phyloP scores from a whole-genome alignment of 129 eudicot genomes.

The Helianthus tuberosus region DNA sequence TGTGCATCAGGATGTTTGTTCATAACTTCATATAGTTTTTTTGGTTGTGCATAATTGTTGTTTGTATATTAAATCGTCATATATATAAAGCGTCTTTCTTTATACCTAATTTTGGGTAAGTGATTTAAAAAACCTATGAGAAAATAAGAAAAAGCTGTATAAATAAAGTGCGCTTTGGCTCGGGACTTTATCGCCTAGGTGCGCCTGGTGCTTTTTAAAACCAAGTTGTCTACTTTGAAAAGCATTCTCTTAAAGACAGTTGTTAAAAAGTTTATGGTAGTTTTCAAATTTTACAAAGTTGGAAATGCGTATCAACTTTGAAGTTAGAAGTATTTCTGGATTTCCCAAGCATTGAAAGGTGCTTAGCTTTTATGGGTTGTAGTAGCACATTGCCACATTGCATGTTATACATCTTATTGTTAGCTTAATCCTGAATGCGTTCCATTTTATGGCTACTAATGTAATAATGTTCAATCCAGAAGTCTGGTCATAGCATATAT shows the following conservation, averaged over 20 bases:
- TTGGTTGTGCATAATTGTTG: too few species aligned
- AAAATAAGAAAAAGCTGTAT: too few species aligned
- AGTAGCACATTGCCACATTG: slow-evolving; percentile 3
- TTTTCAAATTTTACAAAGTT: neutral
- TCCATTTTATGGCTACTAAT: neutral
- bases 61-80: too few species aligned
- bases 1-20: too few species aligned
- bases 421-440: neutral
- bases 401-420: neutral
- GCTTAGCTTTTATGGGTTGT: neutral
- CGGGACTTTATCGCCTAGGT: too few species aligned
- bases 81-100: too few species aligned
- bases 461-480: slow-evolving; percentile 5
- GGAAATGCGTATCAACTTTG: neutral
- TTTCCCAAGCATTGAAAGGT: neutral
- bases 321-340: neutral
- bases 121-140: too few species aligned
- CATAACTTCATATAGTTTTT: too few species aligned
- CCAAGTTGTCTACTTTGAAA: neutral
- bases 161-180: too few species aligned
- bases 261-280: neutral
- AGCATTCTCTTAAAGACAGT: neutral
- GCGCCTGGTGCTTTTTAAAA: too few species aligned
- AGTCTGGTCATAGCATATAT: neutral
- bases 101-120: too few species aligned